Evolutionary conservation across 257 asterid genomes (phyloP).

Genomic region (Solanum tarijense): DNA sequence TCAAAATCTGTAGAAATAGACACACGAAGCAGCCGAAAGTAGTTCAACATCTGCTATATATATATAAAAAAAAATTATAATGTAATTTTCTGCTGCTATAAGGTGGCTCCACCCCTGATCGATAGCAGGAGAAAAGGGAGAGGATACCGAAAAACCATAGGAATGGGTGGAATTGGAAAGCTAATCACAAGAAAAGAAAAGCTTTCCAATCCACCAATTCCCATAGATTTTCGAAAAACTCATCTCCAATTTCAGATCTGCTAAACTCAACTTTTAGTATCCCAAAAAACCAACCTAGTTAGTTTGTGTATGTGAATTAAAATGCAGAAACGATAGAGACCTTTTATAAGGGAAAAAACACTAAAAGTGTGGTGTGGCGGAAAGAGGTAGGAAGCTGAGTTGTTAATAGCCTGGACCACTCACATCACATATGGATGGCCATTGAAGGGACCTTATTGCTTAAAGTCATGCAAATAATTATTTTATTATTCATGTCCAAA

Average conservation of each 20-base stretch:
- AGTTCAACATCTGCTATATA: no score
- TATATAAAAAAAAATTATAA: no score
- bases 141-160: constrained; percentile 21
- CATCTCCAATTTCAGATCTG: constrained; percentile 26
- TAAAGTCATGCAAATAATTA: no score
- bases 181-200: background rate
- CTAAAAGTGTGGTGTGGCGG: background rate
- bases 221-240: constrained; percentile 16
- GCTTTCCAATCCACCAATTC: constrained; percentile 43
- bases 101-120: no score
- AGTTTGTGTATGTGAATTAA: background rate
- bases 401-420: background rate
- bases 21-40: background rate
- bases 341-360: background rate
- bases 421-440: background rate
- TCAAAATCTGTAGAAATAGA: no score
- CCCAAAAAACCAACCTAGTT: background rate
- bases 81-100: no score
- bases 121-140: constrained; percentile 14
- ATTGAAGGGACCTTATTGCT: background rate
- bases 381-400: background rate
- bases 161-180: constrained; percentile 53
- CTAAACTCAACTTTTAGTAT: background rate
- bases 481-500: no score
- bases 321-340: background rate